Evolutionary conservation across 345 rosid species (phyloP), one percentile per base, ranked within the genome.

Genomic region (Punica granatum): DNA sequence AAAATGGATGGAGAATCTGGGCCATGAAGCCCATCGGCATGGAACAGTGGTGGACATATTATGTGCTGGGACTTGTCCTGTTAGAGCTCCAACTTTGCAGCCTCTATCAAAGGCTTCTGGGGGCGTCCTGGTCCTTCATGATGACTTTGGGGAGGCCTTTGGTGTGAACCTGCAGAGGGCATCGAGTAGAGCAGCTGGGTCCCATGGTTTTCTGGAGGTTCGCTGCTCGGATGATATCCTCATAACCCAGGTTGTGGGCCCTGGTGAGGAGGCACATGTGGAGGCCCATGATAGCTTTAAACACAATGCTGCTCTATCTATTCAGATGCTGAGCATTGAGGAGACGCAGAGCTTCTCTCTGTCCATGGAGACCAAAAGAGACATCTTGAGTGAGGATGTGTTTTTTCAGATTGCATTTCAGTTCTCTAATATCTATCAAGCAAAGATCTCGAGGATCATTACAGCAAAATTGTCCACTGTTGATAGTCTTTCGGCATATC

Each of bases 131-230:
- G 82, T 95, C 72, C 99, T 95, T 65, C 97, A 95, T 64, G 97
- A 95, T 74, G 99, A 95, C 80, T 95, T 95, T 78, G 97, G 99
- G 44, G 99, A 95, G 83, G 93, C 98, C 64, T 95, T 95, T 74
- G 96, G 98, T 63, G 90, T 95, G 70, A 93, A 92, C 70, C 86
- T 92, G 87, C 97, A 95, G 78, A 84, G 97, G 74, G 98, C 99
- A 42, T 84, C 96, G 73, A 76, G 82, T 33, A 82, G 99, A 74
- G 92, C 92, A 26, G 90, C 94, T 28, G 94, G 92, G 64, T 84
- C 92, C 51, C 87, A 83, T 71, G 98, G 99, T 60, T 76, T 86
- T 63, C 77, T 95, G 83, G 99, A 95, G 75, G 83, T 92, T 74
- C 88, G 97, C 65, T 88, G 98, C 77, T 92, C 99, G 63, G 94